phyloP scores from a whole-genome alignment of 1,139 yeast genomes.

The Diutina pseudorugosa region DNA sequence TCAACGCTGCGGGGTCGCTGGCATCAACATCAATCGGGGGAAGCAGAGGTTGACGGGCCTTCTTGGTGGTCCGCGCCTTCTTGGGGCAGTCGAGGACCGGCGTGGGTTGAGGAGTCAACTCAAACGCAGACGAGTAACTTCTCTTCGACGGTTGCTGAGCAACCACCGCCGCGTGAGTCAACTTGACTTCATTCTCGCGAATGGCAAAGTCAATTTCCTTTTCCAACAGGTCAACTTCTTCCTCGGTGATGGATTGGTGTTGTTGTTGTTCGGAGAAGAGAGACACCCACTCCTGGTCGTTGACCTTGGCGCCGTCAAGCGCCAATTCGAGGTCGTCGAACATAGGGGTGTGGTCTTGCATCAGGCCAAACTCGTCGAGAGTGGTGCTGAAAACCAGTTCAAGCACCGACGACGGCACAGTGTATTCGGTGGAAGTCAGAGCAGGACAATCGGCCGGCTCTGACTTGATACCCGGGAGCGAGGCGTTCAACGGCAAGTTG shows the following conservation, averaged over 20 bases:
- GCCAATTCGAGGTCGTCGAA: constrained; percentile 43
- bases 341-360: constrained; percentile 45
- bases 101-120: background rate
- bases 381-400: constrained; percentile 49
- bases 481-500: background rate
- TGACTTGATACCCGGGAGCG: background rate
- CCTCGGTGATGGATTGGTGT: constrained; percentile 7
- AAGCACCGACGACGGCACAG: constrained; percentile 18
- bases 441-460: background rate
- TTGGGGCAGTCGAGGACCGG: constrained; percentile 6
- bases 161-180: constrained; percentile 4
- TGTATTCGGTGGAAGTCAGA: background rate
- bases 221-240: constrained; percentile 4
- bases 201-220: constrained; percentile 1
- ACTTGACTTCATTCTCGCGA: constrained; percentile 3
- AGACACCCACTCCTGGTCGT: constrained; percentile 52
- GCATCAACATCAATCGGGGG: constrained; percentile 52
- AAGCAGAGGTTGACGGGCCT: constrained; percentile 40
- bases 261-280: constrained; percentile 28
- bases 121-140: background rate
- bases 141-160: background rate
- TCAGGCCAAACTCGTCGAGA: constrained; percentile 18
- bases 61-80: constrained; percentile 38
- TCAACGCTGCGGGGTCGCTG: constrained; percentile 56
- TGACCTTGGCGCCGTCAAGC: constrained; percentile 33